Percentiles rank a stretch among this genome's conserved stretches.
Conservation (phyloP, 2,329 filamentous ascomycete species). For the Xylogone sp. region DNA sequence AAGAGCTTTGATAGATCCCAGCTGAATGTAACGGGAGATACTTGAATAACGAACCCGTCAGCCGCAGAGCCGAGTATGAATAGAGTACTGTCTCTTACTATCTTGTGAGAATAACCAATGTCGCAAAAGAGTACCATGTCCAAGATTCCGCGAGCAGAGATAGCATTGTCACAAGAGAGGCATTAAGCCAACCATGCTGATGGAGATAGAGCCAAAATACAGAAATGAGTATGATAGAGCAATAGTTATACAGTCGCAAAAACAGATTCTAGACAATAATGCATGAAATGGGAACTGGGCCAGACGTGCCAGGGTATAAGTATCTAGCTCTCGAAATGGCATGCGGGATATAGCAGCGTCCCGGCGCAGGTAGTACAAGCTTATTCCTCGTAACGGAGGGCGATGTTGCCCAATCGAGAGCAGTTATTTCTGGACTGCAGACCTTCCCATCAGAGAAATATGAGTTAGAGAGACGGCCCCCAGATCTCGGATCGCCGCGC, state of each 20-base stretch:
- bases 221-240: not conserved
- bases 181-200: not conserved
- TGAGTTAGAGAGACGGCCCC: not conserved
- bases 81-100: constrained; percentile 29
- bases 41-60: constrained; percentile 15
- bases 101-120: constrained; percentile 34
- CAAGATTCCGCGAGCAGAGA: constrained; percentile 34
- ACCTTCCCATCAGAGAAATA: not conserved
- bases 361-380: not conserved
- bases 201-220: not conserved
- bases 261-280: not conserved
- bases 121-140: constrained; percentile 40
- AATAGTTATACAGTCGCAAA: not conserved
- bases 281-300: too few relatives aligned
- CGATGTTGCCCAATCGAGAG: not conserved
- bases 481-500: not conserved
- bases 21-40: constrained; percentile 34
- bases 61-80: not conserved
- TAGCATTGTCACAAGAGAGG: constrained; percentile 1
- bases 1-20: constrained; percentile 44
- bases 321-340: not conserved
- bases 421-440: not conserved
- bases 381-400: not conserved
- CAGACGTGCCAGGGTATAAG: not conserved
- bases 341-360: not conserved